Evolutionary conservation across 2,329 filamentous ascomycete species (phyloP), one percentile per base, ranked within the genome.

Genomic region (Talaromyces funiculosus): DNA sequence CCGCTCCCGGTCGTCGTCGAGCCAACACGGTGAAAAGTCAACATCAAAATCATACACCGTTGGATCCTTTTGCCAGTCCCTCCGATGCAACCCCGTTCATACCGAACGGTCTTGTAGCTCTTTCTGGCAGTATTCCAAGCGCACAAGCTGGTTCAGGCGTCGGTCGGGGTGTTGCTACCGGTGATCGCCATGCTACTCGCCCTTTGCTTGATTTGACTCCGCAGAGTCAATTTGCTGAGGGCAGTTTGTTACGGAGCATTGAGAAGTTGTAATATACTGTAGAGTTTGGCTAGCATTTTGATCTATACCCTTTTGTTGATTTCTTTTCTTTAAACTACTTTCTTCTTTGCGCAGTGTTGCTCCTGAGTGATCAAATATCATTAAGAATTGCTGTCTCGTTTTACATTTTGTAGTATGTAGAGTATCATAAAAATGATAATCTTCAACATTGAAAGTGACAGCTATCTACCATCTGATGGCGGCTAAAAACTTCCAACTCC

Each of bases 171-270:
- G 68, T 78, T 2, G 75, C 72, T 20, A 77, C 75, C 3, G 75
- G 76, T 4, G 69, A 75, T 54, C 71, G 75, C 14, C 67, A 73
- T 60, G 72, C 72, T 1, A 69, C 69, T 4, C 72, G 72, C 56
- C 78, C 78, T 9, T 69, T 81, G 68, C 65, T 80, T 12, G 77
- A 80, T 63, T 63, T 80, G 57, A 70, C 70, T 4, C 69, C 72
- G 0, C 68, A 71, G 12, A 79, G 73, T 31, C 73, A 75, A 4
- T 80, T 80, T 63, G 73, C 70, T 3, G 75, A 78, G 62, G 78
- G 78, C 3, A 80, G 78, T 66, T 62, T 80, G 49, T 66, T 80
- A 14, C 69, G 72, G n/a, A 68, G 71, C 42, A 67, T 73, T 38
- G 72, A 75, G 56, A 60, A 58, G 38, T 68, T 45, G 14, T 54